A percentile compares a stretch with the other conserved stretches of the same genome.
Conservation (phyloP, 78 protist species). For the Guillardia theta region DNA sequence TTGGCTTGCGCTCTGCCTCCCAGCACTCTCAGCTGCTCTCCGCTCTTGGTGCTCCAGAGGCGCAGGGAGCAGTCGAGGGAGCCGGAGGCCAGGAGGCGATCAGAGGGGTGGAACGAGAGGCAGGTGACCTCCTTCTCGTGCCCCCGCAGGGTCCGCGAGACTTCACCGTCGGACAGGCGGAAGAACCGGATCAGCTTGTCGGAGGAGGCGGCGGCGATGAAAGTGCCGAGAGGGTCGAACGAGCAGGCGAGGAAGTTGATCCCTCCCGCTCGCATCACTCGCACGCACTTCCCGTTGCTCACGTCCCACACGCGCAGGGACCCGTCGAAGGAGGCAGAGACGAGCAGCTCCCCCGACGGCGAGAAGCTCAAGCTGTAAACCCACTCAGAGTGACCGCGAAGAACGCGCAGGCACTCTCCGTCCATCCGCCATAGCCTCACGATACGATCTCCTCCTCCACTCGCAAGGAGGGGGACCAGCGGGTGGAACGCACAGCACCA, state of each 20-base stretch:
- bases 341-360: neutral
- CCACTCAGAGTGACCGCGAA: neutral
- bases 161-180: neutral
- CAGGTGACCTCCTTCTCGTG: neutral
- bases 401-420: neutral
- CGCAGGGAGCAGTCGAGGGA: neutral
- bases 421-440: neutral
- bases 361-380: neutral
- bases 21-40: neutral
- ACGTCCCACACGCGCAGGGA: neutral
- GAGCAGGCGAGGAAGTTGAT: too few species aligned
- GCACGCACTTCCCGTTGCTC: neutral
- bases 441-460: neutral
- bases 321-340: neutral
- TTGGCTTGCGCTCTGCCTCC: neutral
- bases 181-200: neutral
- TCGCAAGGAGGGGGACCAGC: neutral
- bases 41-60: neutral
- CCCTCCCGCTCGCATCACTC: neutral
- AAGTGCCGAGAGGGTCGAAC: neutral
- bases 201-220: neutral
- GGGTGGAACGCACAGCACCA: slow-evolving; percentile 27
- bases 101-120: neutral
- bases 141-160: neutral
- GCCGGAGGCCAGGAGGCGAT: neutral